Base-by-base conservation (phyloP, 257 asterid species). In the Datura wrightii region DNA sequence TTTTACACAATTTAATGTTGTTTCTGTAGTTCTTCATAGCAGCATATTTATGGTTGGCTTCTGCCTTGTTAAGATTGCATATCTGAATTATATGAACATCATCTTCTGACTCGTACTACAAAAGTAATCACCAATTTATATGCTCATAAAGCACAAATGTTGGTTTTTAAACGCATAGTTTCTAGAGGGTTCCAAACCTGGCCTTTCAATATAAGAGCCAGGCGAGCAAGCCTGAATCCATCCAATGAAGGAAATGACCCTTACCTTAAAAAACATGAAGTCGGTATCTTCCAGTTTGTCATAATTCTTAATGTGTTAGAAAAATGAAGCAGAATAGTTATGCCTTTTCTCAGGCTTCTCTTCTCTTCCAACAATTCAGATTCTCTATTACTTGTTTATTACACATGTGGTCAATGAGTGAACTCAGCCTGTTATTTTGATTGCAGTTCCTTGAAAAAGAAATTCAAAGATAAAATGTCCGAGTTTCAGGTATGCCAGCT, bases 381-480 rank as follows among this genome's bases (percentile, higher is more conserved):
- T 60, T 60, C 10, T 60, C 67, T 18, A 10, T n/a, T 19, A 8
- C 34, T 19, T 4, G 15, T 4, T 14, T 60, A n/a, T n/a, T 60
- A 19, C 37, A 60, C 37, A 60, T 60, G 19, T 60, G 36, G 67
- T 60, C 37, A n/a, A 60, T 60, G 37, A 60, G 67, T 60, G 67
- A 60, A 60, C 37, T 60, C 67, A 10, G 36, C 14, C 14, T 60
- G 67, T 8, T 60, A 60, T 60, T 60, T 72, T 60, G 46, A 46
- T 89, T 90, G 88, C 94, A 96, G 98, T 89, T 91, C 97, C 66
- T 87, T 94, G 90, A 96, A 92, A 92, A 96, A 96, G 92, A 96
- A 92, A 90, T 92, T 96, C 86, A 96, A 96, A 88, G 98, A 96
- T 86, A 93, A 89, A 88, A 96, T 93, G 97, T 78, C 98, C 46